A percentile compares a stretch with the other conserved stretches of the same genome.
phyloP scores from a whole-genome alignment of 225 moss, liverwort and hornwort genomes.

The Asterella californica region DNA sequence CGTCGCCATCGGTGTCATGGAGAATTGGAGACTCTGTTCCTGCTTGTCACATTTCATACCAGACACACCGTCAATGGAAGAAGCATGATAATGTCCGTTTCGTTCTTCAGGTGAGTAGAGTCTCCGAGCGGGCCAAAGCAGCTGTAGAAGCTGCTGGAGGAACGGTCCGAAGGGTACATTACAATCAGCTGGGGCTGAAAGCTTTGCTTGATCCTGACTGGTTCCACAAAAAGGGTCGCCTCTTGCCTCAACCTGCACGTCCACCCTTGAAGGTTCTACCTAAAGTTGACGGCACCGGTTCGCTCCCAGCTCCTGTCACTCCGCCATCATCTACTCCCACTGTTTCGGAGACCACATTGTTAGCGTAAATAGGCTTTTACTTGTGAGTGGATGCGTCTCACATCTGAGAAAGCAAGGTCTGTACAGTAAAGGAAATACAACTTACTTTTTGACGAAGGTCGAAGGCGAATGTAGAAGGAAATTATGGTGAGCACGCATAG shows the following conservation, averaged over 20 bases:
- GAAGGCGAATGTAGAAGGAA: background rate
- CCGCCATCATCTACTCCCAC: background rate
- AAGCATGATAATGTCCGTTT: background rate
- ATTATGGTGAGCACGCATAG: background rate
- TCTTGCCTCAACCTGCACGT: conserved; percentile 81
- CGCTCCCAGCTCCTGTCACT: conserved; percentile 58
- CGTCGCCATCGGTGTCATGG: background rate
- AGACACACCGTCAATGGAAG: background rate
- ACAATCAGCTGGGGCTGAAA: conserved; percentile 81
- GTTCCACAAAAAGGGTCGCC: conserved; percentile 87
- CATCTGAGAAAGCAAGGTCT: background rate
- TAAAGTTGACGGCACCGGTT: conserved; percentile 79
- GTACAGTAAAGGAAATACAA: background rate
- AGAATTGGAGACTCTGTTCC: background rate
- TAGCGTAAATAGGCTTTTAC: background rate
- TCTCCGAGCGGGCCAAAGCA: conserved; percentile 79
- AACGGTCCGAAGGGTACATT: conserved; percentile 82
- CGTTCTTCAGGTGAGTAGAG: conserved; percentile 76
- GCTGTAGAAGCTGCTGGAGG: conserved; percentile 98
- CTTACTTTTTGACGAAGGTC: background rate
- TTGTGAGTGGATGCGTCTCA: background rate
- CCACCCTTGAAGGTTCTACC: conserved; percentile 78
- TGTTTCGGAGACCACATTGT: background rate
- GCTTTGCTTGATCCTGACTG: conserved; percentile 91
- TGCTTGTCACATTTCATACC: background rate